Percentiles rank a stretch among this genome's conserved stretches.
These are phyloP conservation scores for Ophiostoma montium DNA, from an alignment of 2,329 filamentous ascomycete genomes.

Conservation along the genomic window DNA sequence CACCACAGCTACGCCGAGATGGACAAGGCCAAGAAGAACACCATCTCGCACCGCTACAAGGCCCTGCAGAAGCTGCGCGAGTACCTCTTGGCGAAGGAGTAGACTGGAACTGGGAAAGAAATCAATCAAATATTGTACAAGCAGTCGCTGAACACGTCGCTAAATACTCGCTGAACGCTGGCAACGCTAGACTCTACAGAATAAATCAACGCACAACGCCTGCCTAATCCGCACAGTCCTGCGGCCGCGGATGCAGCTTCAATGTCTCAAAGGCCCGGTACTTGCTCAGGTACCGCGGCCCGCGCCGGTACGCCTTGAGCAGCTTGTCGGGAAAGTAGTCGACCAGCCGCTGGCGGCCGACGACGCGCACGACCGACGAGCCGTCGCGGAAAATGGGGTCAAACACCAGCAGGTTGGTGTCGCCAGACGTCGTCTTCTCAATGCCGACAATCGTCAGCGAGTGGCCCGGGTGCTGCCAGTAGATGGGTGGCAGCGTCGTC, in stretches of 20 bases:
- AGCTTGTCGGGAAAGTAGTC: slow-evolving; percentile 35
- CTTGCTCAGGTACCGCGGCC: slow-evolving; percentile 49
- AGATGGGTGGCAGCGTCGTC: slow-evolving; percentile 69
- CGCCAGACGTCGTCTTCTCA: slow-evolving; percentile 52
- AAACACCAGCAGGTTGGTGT: slow-evolving; percentile 64
- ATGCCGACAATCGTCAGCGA: slow-evolving; percentile 83
- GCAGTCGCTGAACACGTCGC: no score
- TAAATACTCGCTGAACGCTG: no score
- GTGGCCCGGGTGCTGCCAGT: slow-evolving; percentile 79
- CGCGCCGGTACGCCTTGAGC: slow-evolving; percentile 62
- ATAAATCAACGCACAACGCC: no score
- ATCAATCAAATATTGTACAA: no score
- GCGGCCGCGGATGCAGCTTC: slow-evolving; percentile 31
- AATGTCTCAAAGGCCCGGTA: slow-evolving; percentile 70
- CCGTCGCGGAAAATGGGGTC: slow-evolving; percentile 72
- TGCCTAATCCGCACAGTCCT: no score
- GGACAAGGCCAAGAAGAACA: slow-evolving; percentile 77
- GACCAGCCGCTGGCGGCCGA: slow-evolving; percentile 30
- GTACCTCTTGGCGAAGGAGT: slow-evolving; percentile 53
- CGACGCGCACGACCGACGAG: slow-evolving; percentile 42
- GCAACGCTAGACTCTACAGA: no score
- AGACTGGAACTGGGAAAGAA: no score
- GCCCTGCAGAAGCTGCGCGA: slow-evolving; percentile 75
- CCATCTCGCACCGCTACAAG: slow-evolving; percentile 77
- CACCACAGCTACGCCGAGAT: slow-evolving; percentile 69